Evolutionary conservation across 2,329 filamentous ascomycete species (phyloP), one percentile per base, ranked within the genome.

Genomic region (Capronia epimyces): DNA sequence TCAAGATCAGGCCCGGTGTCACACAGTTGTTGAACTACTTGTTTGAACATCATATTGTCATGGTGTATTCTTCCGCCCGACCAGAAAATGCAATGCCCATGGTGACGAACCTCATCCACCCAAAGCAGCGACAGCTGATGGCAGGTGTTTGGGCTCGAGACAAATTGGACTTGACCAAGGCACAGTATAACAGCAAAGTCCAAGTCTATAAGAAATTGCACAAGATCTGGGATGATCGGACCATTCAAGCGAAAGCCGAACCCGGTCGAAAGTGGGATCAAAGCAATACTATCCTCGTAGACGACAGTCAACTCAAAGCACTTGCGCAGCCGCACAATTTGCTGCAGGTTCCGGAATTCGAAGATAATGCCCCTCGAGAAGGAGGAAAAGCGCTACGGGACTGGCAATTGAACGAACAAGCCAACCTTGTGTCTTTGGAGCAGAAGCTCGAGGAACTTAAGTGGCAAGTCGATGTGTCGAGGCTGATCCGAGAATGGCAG

Each of bases 161-260:
- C 62, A 79, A 77, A 21, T 84, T 97, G 52, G 80, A 80, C 16
- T 78, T 98, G 3, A 76, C 77, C 0, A 34, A 60, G 0, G 55
- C 66, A 2, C 84, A 95, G 65, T 95, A 86, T 71, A 71, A 76
- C 50, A 60, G 68, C 43, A 86, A 87, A 51, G 82, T 91, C 0
- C 87, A 94, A 66, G 89, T 90, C 51, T 97, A 96, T 76, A 98
- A 98, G 73, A 80, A 87, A 31, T 76, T 98, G 2, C 75, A 80
- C 0, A 73, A 70, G 43, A 69, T 96, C 0, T 98, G 93, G 93
- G 63, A 62, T 1, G 68, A 72, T 6, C 60, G 71, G 3, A 48
- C 57, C 1, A 69, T 76, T 12, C 73, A 76, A 57, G 65, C 65
- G n/a, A 71, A 75, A 43, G 72, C 73, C 1, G 43, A 31, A 34